Conservation (phyloP, 1,284 basidiomycete genomes). For the Trametes polyzona region DNA sequence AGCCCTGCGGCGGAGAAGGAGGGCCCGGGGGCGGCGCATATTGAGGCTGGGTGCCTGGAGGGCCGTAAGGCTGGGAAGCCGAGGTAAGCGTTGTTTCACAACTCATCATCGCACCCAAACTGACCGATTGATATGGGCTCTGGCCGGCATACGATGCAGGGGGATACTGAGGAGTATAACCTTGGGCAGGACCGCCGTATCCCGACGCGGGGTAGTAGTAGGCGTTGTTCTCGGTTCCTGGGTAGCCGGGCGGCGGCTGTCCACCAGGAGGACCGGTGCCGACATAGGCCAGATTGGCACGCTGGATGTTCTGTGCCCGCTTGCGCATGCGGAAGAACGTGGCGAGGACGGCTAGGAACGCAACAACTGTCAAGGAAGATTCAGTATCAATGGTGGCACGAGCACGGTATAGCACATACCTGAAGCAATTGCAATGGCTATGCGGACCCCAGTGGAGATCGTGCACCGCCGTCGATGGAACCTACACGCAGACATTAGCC, state of each 20-base stretch:
- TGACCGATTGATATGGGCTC: constrained; percentile 30
- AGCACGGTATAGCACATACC: constrained; percentile 29
- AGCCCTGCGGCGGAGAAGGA: constrained; percentile 6
- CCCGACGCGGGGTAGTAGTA: constrained; percentile 9
- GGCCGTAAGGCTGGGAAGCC: constrained; percentile 10
- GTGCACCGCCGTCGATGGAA: constrained; percentile 30
- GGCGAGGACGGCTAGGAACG: constrained; percentile 17
- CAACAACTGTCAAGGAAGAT: background rate
- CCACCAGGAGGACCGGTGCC: constrained; percentile 16
- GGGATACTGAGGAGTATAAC: constrained; percentile 26
- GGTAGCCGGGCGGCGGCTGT: constrained; percentile 7
- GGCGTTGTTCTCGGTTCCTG: background rate
- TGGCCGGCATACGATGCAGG: constrained; percentile 25
- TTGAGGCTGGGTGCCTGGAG: constrained; percentile 13
- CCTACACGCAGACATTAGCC: background rate
- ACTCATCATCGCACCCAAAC: constrained; percentile 9
- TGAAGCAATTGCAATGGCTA: constrained; percentile 36
- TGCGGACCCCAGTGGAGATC: constrained; percentile 30
- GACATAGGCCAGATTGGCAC: constrained; percentile 29
- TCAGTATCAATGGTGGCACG: too few relatives aligned
- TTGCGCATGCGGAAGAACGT: constrained; percentile 15
- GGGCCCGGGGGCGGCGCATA: constrained; percentile 26
- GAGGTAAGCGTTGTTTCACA: background rate
- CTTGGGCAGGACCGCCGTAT: too few relatives aligned
- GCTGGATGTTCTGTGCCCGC: constrained; percentile 26